These are phyloP conservation scores for Nemophila menziesii DNA, from an alignment of 257 asterid genomes.

Conservation along the genomic window DNA sequence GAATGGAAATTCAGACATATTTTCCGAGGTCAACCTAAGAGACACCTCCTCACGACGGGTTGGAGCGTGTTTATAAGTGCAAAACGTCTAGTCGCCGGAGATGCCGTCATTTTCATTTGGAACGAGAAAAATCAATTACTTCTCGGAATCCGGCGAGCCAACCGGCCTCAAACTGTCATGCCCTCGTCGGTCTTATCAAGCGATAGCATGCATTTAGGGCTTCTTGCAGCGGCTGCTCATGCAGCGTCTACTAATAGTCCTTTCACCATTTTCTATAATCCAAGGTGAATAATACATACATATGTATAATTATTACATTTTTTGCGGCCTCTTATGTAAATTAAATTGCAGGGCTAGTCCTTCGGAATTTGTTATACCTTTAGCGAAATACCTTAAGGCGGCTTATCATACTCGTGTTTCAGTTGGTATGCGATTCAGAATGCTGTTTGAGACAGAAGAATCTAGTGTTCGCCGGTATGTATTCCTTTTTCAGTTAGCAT, in stretches of 20 bases:
- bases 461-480: constrained; percentile 65
- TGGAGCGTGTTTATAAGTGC: constrained; percentile 83
- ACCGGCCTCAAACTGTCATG: constrained; percentile 60
- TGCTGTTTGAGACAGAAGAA: constrained; percentile 75
- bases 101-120: constrained; percentile 80
- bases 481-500: not conserved
- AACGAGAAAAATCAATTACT: constrained; percentile 67
- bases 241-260: constrained; percentile 72
- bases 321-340: constrained; percentile 5
- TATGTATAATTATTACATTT: not conserved
- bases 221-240: constrained; percentile 87
- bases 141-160: constrained; percentile 72
- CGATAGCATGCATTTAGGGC: constrained; percentile 85
- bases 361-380: constrained; percentile 59
- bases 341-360: constrained; percentile 50
- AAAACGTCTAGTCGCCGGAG: constrained; percentile 76
- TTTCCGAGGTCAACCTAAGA: constrained; percentile 82
- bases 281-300: constrained; percentile 32
- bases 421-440: constrained; percentile 74
- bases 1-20: constrained; percentile 88
- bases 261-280: constrained; percentile 67
- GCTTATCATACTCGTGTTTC: constrained; percentile 62
- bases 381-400: constrained; percentile 58
- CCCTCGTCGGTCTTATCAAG: constrained; percentile 76
- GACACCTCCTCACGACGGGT: constrained; percentile 81